Percentiles rank a stretch among this genome's conserved stretches.
phyloP scores from a whole-genome alignment of 2,329 filamentous ascomycete genomes.

The Elsinoe ampelina region DNA sequence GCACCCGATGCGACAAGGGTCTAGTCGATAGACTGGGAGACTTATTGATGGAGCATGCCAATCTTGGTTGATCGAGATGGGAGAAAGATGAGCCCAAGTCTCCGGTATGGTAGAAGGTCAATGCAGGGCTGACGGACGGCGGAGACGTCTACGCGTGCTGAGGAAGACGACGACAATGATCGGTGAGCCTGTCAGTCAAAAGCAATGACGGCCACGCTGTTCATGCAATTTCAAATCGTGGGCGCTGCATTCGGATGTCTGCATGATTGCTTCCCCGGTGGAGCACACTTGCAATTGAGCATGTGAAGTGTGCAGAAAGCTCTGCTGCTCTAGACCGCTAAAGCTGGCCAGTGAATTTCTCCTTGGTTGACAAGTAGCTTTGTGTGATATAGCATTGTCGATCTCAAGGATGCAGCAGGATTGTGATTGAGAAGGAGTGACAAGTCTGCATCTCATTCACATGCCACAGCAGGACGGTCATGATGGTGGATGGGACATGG shows the following conservation, averaged over 20 bases:
- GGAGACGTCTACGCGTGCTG: no score
- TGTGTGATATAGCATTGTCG: no score
- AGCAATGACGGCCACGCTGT: not conserved
- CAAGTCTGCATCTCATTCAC: not conserved
- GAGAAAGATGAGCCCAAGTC: not conserved
- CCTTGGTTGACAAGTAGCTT: no score
- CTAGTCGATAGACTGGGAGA: not conserved
- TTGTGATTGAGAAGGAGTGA: no score
- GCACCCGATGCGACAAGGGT: not conserved
- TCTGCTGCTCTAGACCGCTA: no score
- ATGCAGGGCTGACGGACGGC: no score
- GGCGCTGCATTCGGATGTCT: not conserved
- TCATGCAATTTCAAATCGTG: not conserved
- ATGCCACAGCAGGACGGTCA: not conserved
- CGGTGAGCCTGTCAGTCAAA: not conserved
- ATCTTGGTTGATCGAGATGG: not conserved
- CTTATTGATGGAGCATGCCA: not conserved
- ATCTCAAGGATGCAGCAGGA: no score
- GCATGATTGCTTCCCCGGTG: not conserved
- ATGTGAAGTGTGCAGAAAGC: no score
- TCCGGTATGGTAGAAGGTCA: not conserved
- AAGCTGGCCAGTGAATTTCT: no score
- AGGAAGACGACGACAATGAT: not conserved
- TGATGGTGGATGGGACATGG: not conserved
- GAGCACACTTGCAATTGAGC: not conserved